Evolutionary conservation across 75 land plant genomes (phyloP).

Genomic region (Pinus tabuliformis): DNA sequence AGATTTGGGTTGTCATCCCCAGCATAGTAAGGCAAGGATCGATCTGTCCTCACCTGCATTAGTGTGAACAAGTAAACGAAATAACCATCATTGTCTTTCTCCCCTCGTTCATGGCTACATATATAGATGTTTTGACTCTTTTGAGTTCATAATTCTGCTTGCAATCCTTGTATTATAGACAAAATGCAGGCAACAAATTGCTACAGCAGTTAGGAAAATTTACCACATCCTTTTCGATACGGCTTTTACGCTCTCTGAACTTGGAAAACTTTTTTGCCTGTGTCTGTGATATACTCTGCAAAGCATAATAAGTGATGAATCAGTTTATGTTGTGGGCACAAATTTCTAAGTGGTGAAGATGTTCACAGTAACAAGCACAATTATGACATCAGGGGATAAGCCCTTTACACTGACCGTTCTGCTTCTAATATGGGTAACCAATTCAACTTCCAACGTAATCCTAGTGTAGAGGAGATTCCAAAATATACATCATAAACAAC

Average conservation of each 20-base stretch:
- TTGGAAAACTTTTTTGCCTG: conserved; percentile 95
- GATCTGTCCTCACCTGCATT: conserved; percentile 89
- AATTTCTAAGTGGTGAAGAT: neutral
- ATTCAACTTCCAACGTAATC: neutral
- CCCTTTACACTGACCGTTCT: neutral
- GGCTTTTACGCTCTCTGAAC: conserved; percentile 92
- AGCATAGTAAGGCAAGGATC: conserved; percentile 78
- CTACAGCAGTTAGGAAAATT: neutral
- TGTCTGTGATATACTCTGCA: conserved; percentile 77
- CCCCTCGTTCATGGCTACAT: neutral
- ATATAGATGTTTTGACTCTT: neutral
- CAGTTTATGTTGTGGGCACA: neutral
- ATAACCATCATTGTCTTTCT: conserved; percentile 1
- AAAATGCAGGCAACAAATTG: neutral
- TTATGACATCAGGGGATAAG: neutral
- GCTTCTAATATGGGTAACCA: neutral
- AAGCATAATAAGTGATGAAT: conserved; percentile 9
- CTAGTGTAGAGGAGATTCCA: neutral
- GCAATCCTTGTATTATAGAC: neutral
- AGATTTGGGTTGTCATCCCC: conserved; percentile 96
- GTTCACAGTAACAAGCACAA: neutral
- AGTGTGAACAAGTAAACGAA: conserved; percentile 1
- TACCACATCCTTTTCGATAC: conserved; percentile 99
- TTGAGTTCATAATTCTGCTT: neutral
- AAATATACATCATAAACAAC: neutral